These are phyloP conservation scores for Rhizopogon sp. DNA, from an alignment of 768 basidiomycete genomes.

Conservation along the genomic window DNA sequence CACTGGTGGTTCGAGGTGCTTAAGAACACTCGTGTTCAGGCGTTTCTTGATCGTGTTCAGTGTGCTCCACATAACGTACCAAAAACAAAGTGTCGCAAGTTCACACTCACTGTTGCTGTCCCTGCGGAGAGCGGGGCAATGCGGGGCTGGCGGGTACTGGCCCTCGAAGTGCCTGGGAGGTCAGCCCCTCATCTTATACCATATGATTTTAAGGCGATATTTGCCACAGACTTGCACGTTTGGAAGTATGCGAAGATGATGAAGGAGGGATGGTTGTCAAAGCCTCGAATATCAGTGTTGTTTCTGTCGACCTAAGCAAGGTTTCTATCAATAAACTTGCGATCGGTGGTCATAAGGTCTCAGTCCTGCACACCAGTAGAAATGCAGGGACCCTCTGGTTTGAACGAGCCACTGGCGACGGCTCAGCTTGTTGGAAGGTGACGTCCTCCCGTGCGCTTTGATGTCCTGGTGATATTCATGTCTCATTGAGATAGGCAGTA, in stretches of 20 bases:
- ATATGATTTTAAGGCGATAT: neutral
- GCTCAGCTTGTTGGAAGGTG: neutral
- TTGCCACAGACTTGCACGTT: neutral
- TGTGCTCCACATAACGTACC: neutral
- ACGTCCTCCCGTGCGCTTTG: neutral
- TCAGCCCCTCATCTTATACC: conserved; percentile 22
- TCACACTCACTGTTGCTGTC: conserved; percentile 69
- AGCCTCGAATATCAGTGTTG: conserved; percentile 20
- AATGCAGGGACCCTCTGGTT: conserved; percentile 8
- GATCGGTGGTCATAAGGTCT: conserved; percentile 10
- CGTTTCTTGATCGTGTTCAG: conserved; percentile 44
- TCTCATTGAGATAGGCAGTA: neutral
- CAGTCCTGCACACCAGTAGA: neutral
- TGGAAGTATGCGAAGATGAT: neutral
- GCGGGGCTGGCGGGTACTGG: conserved; percentile 63
- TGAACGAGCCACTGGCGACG: neutral
- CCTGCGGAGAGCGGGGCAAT: conserved; percentile 68
- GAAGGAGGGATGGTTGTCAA: conserved; percentile 9
- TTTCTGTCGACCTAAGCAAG: conserved; percentile 14
- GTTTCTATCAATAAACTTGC: conserved; percentile 2
- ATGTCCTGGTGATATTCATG: neutral
- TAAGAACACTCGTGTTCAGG: conserved; percentile 45
- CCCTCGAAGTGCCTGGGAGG: conserved; percentile 64
- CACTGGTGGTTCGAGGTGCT: conserved; percentile 74
- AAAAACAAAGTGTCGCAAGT: conserved; percentile 19